Conservation (phyloP, 371 early-diverging fungal genomes). For the Mortierella sp. region DNA sequence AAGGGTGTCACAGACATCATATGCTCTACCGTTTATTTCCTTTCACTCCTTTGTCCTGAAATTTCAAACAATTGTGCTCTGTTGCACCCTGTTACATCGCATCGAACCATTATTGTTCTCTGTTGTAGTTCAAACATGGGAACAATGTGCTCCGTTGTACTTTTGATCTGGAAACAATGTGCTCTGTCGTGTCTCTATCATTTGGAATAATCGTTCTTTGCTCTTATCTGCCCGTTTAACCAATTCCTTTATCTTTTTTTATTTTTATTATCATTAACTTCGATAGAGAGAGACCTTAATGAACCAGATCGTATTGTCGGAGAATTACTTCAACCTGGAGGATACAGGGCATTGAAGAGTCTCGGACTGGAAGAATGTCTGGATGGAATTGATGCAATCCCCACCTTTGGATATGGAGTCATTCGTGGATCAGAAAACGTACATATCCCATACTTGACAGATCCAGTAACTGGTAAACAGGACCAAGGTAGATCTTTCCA, state of each 20-base stretch:
- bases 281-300: conserved; percentile 84
- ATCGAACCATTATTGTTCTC: too few species aligned
- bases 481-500: conserved; percentile 89
- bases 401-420: conserved; percentile 90
- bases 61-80: too few species aligned
- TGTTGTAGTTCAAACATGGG: too few species aligned
- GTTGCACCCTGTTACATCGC: too few species aligned
- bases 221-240: not conserved
- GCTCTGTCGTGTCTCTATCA: too few species aligned
- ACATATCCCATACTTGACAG: conserved; percentile 71
- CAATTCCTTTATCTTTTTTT: not conserved
- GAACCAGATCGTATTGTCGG: conserved; percentile 98
- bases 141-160: conserved; percentile 34
- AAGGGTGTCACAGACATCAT: too few species aligned
- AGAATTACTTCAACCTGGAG: conserved; percentile 96
- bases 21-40: too few species aligned
- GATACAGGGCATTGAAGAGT: conserved; percentile 81
- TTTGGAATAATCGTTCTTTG: too few species aligned
- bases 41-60: too few species aligned
- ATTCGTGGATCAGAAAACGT: conserved; percentile 66
- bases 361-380: conserved; percentile 87
- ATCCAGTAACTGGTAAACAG: conserved; percentile 62
- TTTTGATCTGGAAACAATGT: conserved; percentile 4
- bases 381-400: conserved; percentile 90
- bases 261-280: not conserved